Base-by-base conservation (phyloP, 2,329 filamentous ascomycete species). In the Sclerotinia sclerotiorum region DNA sequence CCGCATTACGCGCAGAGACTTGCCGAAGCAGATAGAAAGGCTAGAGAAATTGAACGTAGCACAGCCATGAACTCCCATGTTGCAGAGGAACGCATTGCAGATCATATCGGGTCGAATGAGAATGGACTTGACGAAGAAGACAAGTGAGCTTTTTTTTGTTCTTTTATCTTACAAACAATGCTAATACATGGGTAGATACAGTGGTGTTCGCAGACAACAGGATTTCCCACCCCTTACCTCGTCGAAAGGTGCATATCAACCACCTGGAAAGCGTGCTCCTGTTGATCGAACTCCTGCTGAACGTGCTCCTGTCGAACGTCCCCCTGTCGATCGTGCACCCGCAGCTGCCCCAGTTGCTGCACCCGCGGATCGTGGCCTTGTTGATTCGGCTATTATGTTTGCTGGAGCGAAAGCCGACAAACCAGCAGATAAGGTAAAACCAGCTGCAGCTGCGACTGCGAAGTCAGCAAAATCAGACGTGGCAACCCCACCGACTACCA, bases 331-430 rank as follows among this genome's bases (percentile, higher is more conserved):
- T 72, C 90, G 92, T 55, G 91, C 88, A 52, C 92, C 88, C 48
- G 46, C 46, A 10, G 15, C 60, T 8, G 29, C 60, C 6, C 29
- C 46, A 24, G 58, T 39, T 1, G 15, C 60, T 27, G 46, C 46
- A 27, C 60, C 60, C 17, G 60, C 60, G 17, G 60, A 62, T 19
- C 60, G 65, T 49, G 48, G 35, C 27, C 92, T 92, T 19, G 86
- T 94, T 63, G 92, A 97, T 77, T 92, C 93, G 70, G 92, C 94
- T 46, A 97, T 97, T 76, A 96, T 97, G 75, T 94, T 92, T 8
- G 89, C 93, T n/a, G 90, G 93, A 76, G 82, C 97, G 69, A 61
- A 70, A 49, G 60, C 69, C 15, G 76, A 77, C n/a, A 75, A 74
- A 57, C 62, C 71, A 48, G 60, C 68, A 17, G 76, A 77, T 6